Conservation (phyloP, 495 filamentous ascomycete genomes). For the Trichoderma asperelloides region DNA sequence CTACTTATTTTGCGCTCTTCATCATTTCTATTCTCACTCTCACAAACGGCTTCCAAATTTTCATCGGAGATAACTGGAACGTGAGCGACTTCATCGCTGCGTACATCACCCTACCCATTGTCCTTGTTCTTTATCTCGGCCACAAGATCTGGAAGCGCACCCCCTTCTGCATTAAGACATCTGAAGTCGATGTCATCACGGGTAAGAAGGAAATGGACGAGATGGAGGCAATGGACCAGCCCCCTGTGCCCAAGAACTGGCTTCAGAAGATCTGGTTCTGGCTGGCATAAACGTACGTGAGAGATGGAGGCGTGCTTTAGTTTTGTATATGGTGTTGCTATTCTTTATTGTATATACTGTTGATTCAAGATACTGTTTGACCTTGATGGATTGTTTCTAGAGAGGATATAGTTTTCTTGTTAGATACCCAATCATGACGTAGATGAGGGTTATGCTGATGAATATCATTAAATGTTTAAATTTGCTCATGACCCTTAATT, state of each 20-base stretch:
- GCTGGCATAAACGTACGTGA: background rate
- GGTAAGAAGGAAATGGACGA: slow-evolving; percentile 40
- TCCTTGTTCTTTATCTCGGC: slow-evolving; percentile 30
- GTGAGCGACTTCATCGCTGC: slow-evolving; percentile 34
- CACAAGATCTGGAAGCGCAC: slow-evolving; percentile 32
- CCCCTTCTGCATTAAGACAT: slow-evolving; percentile 18
- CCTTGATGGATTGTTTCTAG: too few relatives aligned
- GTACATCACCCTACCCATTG: slow-evolving; percentile 39
- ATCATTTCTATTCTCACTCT: slow-evolving; percentile 32
- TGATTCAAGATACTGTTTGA: background rate
- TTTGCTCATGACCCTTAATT: background rate
- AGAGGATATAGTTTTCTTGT: background rate
- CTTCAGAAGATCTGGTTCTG: slow-evolving; percentile 11
- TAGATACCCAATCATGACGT: background rate
- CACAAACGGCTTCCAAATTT: slow-evolving; percentile 41
- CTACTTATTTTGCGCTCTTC: slow-evolving; percentile 27
- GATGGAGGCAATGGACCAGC: slow-evolving; percentile 16
- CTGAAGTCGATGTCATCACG: slow-evolving; percentile 35
- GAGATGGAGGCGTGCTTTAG: background rate
- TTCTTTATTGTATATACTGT: slow-evolving; percentile 5
- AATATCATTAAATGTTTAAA: background rate
- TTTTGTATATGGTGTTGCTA: background rate
- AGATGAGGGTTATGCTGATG: background rate
- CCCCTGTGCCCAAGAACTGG: slow-evolving; percentile 15
- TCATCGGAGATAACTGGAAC: slow-evolving; percentile 27